Base-by-base conservation (phyloP, 805 yeast genomes). In the Metschnikowia shivogae region DNA sequence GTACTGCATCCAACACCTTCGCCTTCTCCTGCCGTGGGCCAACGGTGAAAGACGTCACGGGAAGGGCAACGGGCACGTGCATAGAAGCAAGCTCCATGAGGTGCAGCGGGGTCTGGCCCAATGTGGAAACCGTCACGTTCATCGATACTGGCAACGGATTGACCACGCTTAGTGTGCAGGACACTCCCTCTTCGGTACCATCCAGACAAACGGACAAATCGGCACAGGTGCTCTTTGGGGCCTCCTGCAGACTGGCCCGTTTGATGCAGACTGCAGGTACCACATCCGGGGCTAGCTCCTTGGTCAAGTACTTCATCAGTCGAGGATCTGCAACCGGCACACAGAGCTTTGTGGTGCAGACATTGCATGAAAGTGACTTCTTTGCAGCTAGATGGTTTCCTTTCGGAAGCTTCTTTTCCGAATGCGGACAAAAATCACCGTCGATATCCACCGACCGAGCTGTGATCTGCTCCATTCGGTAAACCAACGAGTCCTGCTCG, bases 271-370 rank as follows among this genome's bases (percentile, higher is more conserved):
- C 41, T 5, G 52, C 47, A 13, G 76, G 74, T 45, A 70, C 37
- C 28, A 56, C 59, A 32, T 70, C 74, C 6, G 59, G 46, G 3
- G 73, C 72, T 40, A 62, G 59, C 51, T 60, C 66, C 42, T 63
- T 65, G 13, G 56, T 50, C 14, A 55, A 37, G 43, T 58, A 61
- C 42, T 70, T 70, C 49, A 62, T 55, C 50, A 61, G 58, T 22
- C 56, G 48, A 7, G 61, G 49, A 20, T 63, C 68, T 1, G 53
- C 46, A 2, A 56, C 54, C 2, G 72, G 73, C 13, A 49, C 40
- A 26, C 58, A 42, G 14, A 70, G 46, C 12, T 44, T 38, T 1
- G 62, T 58, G 42, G 56, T 56, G 50, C 76, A 71, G 12, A 50
- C 50, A 36, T 45, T 36, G 48, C 76, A 71, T 22, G 55, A 50